Percentiles rank a stretch among this genome's conserved stretches.
Evolutionary conservation across 2,329 filamentous ascomycete species (phyloP).

Genomic region (Exophiala xenobiotica): DNA sequence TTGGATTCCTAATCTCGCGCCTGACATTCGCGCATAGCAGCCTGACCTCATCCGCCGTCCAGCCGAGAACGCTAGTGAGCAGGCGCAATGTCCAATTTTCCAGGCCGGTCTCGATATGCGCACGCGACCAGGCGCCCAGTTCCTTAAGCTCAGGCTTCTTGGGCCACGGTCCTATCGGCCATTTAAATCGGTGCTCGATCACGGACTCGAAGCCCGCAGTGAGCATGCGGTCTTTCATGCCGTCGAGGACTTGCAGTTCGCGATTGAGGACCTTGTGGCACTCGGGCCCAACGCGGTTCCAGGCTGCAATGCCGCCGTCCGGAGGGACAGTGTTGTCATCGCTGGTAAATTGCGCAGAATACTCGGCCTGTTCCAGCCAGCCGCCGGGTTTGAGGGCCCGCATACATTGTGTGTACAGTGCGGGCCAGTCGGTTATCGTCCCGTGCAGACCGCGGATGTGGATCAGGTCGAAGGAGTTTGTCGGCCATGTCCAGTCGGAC

Average conservation of each 20-base stretch:
- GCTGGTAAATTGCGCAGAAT: constrained; percentile 18
- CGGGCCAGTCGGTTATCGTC: constrained; percentile 57
- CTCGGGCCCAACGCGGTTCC: constrained; percentile 34
- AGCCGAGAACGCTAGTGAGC: constrained; percentile 34
- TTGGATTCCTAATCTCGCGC: constrained; percentile 15
- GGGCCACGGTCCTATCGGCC: constrained; percentile 36
- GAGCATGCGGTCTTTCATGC: constrained; percentile 31
- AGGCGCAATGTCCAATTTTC: constrained; percentile 37
- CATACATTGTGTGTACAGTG: constrained; percentile 27
- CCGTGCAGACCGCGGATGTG: constrained; percentile 58
- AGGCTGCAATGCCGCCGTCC: constrained; percentile 36
- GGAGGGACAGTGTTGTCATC: constrained; percentile 40
- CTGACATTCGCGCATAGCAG: constrained; percentile 20
- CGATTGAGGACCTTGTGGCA: constrained; percentile 35
- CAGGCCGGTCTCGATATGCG: constrained; percentile 34
- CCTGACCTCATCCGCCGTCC: constrained; percentile 27
- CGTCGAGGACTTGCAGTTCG: constrained; percentile 32
- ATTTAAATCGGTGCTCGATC: constrained; percentile 33
- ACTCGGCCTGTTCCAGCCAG: constrained; percentile 39
- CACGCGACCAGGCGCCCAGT: constrained; percentile 32
- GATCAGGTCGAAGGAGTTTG: constrained; percentile 60
- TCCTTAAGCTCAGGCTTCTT: constrained; percentile 33
- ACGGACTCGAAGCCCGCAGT: constrained; percentile 35
- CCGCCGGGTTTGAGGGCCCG: constrained; percentile 40
- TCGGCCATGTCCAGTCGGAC: constrained; percentile 54